A percentile compares a stretch with the other conserved stretches of the same genome.
These are phyloP conservation scores for Epichloe glyceriae DNA, from an alignment of 2,329 filamentous ascomycete species.

Conservation along the genomic window DNA sequence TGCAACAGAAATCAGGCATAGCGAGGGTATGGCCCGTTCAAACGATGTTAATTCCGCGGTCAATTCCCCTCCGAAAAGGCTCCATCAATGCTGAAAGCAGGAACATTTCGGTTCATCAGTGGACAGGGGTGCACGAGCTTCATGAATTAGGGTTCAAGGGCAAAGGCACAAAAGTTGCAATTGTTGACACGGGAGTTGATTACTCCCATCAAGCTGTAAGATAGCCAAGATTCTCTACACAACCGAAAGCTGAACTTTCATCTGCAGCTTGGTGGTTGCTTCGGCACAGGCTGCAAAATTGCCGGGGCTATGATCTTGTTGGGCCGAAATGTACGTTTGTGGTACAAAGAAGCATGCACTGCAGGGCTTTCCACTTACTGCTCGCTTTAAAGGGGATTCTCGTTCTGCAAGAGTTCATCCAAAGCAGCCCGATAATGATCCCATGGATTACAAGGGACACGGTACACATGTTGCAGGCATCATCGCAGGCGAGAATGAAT, in stretches of 20 bases:
- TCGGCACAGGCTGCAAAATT: constrained; percentile 26
- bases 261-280: constrained; percentile 24
- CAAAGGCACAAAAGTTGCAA: constrained; percentile 24
- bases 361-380: neutral
- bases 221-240: neutral
- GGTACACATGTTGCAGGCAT: constrained; percentile 29
- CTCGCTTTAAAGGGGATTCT: constrained; percentile 1
- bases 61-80: neutral
- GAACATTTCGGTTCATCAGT: constrained; percentile 15
- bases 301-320: constrained; percentile 26
- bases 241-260: neutral
- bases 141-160: constrained; percentile 25
- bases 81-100: constrained; percentile 15
- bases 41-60: constrained; percentile 10
- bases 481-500: constrained; percentile 30
- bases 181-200: constrained; percentile 28
- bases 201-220: constrained; percentile 25
- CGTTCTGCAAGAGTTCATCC: constrained; percentile 9
- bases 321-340: constrained; percentile 18
- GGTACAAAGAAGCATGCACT: neutral
- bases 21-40: constrained; percentile 24
- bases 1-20: constrained; percentile 20
- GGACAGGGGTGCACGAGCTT: constrained; percentile 26
- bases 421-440: constrained; percentile 19
- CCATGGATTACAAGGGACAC: constrained; percentile 12